phyloP scores from a whole-genome alignment of 805 yeast genomes.

The Sugiyamaella chiloensis region DNA sequence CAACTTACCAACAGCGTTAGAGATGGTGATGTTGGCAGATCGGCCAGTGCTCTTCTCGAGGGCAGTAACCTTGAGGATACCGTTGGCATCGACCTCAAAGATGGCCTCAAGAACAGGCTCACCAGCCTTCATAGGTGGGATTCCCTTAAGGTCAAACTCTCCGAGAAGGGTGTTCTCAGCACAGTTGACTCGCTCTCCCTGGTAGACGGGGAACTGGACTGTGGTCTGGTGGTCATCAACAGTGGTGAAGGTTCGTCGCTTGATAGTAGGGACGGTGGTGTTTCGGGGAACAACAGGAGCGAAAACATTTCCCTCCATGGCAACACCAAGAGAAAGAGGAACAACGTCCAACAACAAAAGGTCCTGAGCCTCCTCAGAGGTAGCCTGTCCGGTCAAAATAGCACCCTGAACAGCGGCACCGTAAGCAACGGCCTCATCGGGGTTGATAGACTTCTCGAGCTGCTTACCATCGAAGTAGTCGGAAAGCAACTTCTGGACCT shows the following conservation, averaged over 20 bases:
- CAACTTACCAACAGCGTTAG: conserved; percentile 98
- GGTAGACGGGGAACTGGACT: conserved; percentile 98
- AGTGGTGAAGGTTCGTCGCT: conserved; percentile 98
- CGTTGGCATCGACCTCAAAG: conserved; percentile 98
- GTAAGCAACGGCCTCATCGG: conserved; percentile 99
- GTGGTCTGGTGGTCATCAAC: conserved; percentile 98
- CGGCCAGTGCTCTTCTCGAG: conserved; percentile 98
- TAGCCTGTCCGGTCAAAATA: conserved; percentile 88
- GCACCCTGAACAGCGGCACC: conserved; percentile 99
- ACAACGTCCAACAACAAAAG: conserved; percentile 94
- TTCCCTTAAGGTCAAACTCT: conserved; percentile 96
- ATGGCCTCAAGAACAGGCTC: conserved; percentile 99
- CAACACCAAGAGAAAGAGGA: conserved; percentile 98
- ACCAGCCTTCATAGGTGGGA: conserved; percentile 98
- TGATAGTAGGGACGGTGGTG: conserved; percentile 98
- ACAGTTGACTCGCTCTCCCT: conserved; percentile 99
- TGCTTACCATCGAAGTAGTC: conserved; percentile 97
- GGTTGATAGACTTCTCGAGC: conserved; percentile 95
- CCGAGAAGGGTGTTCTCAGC: conserved; percentile 96
- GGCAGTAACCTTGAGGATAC: conserved; percentile 99
- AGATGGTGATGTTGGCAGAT: conserved; percentile 96
- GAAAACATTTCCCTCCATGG: conserved; percentile 99
- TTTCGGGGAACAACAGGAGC: conserved; percentile 99
- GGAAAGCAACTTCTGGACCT: conserved; percentile 89
- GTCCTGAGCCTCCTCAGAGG: conserved; percentile 91